Evolutionary conservation across 2,329 filamentous ascomycete species (phyloP), one percentile per base, ranked within the genome.

Genomic region (Tolypocladium ophioglossoides): DNA sequence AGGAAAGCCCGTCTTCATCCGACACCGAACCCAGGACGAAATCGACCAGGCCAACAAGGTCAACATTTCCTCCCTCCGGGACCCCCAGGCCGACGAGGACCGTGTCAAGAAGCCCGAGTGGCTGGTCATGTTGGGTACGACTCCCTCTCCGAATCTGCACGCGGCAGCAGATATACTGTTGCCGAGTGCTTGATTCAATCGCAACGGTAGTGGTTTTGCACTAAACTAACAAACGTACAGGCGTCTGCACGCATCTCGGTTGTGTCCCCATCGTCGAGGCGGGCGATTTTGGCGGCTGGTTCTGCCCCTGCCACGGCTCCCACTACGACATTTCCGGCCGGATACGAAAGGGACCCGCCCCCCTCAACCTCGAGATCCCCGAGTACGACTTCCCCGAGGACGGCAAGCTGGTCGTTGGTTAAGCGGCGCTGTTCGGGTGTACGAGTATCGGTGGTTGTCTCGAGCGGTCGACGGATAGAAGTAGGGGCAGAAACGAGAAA

Each of bases 321-420:
- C 94, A 99, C 82, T 99, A 99, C 84, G 94, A 99, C 74, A 97
- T 99, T 74, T 97, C 91, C 61, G 94, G 94, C 73, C 91, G 94
- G 76, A 89, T 96, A 83, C 86, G 94, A 80, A 96, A 89, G 83
- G 94, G 94, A 63, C 94, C 94, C 60, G 94, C 94, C 58, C 94
- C 94, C 62, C 84, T 99, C 69, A 99, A 99, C 82, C 85, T 99
- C 70, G 94, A 97, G 79, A 85, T 97, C 63, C 94, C 92, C 62
- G 72, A 75, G 68, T 96, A 96, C 80, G 89, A 89, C 67, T 97
- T 99, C 84, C 85, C 89, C 60, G 87, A 92, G 71, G 94, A 96
- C 14, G 85, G 82, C 70, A 86, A 85, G 76, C 79, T 99, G 64
- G 75, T 97, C 65, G 95, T 99, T 75, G 94, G 94, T 87, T 99